Evolutionary conservation across 2,329 filamentous ascomycete genomes (phyloP).

Genomic region (Aspergillus cejpii): DNA sequence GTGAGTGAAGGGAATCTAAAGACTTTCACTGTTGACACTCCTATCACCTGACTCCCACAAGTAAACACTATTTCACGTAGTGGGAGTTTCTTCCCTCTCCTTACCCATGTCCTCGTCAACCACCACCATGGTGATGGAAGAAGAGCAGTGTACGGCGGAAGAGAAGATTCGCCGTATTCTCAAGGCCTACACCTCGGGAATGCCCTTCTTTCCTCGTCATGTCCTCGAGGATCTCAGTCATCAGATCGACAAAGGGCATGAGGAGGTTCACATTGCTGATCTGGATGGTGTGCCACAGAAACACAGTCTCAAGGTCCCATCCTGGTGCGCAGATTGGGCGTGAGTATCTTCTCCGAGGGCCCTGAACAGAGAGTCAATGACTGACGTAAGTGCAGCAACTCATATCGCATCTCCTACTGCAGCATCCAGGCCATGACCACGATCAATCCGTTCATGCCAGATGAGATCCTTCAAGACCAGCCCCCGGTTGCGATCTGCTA

Average conservation of each 20-base stretch:
- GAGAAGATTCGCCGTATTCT: conserved; percentile 15
- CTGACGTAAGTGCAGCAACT: conserved; percentile 7
- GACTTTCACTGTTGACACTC: neutral
- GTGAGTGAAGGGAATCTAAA: neutral
- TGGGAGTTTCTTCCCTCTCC: neutral
- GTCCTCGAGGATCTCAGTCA: conserved; percentile 15
- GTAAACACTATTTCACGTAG: neutral
- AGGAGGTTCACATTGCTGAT: conserved; percentile 15
- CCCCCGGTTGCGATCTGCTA: conserved; percentile 17
- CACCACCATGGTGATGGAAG: conserved; percentile 3
- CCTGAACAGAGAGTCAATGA: neutral
- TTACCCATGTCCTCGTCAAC: neutral
- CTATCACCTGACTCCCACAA: neutral
- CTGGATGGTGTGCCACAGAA: conserved; percentile 12
- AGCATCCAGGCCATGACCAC: conserved; percentile 16
- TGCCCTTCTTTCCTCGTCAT: conserved; percentile 19
- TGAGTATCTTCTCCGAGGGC: conserved; percentile 2
- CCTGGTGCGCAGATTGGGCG: conserved; percentile 14
- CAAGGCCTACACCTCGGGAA: conserved; percentile 16
- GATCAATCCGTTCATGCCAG: conserved; percentile 11
- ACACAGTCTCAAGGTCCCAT: conserved; percentile 15
- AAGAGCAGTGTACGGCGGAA: conserved; percentile 8
- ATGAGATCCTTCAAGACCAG: conserved; percentile 8
- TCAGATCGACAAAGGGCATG: conserved; percentile 13
- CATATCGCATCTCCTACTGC: conserved; percentile 17